Evolutionary conservation across 2,329 filamentous ascomycete species (phyloP).

Genomic region (Phaeophleospora eucalypticola): DNA sequence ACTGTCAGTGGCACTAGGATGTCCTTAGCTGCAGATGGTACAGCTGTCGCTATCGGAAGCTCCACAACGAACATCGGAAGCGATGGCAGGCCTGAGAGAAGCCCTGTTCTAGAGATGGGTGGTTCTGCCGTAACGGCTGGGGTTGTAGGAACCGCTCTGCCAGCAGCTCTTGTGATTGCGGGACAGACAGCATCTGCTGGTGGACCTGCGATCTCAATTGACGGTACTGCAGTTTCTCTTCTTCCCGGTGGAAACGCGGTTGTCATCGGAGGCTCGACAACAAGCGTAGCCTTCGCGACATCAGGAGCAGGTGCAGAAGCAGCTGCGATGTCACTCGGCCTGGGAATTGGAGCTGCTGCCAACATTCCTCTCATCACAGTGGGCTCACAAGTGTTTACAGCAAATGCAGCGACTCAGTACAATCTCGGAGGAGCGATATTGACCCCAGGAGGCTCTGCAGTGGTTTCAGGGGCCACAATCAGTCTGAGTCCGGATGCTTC

Average conservation of each 20-base stretch:
- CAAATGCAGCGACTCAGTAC: conserved; percentile 46
- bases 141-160: conserved; percentile 5
- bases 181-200: conserved; percentile 28
- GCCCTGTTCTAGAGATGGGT: conserved; percentile 14
- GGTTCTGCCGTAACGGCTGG: conserved; percentile 20
- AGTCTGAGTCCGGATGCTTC: conserved; percentile 39
- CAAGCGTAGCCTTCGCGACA: conserved; percentile 5
- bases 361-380: conserved; percentile 37
- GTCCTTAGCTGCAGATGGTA: conserved; percentile 33
- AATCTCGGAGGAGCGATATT: conserved; percentile 36
- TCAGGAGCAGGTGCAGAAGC: neutral
- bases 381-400: conserved; percentile 38
- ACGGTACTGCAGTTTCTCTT: conserved; percentile 32
- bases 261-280: conserved; percentile 31
- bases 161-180: conserved; percentile 23
- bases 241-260: conserved; percentile 36
- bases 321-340: neutral
- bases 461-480: conserved; percentile 37
- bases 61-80: conserved; percentile 19
- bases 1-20: conserved; percentile 35
- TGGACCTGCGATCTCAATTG: conserved; percentile 28
- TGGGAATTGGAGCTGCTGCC: conserved; percentile 16
- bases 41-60: conserved; percentile 35
- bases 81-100: neutral
- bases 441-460: conserved; percentile 37